These are phyloP conservation scores for Ophiostoma piceae DNA, from an alignment of 2,329 filamentous ascomycete species.

Conservation along the genomic window DNA sequence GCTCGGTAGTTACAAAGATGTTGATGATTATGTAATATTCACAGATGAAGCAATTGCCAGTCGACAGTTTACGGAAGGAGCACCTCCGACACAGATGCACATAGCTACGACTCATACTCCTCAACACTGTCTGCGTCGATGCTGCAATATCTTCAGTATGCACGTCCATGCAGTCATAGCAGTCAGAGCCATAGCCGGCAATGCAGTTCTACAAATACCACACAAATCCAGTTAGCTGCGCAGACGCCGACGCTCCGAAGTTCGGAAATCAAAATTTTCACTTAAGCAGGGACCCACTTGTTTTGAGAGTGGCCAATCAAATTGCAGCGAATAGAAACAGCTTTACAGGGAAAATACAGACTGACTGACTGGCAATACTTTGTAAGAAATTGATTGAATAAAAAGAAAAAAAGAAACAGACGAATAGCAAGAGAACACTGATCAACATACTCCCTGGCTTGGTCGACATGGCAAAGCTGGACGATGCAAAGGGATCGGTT, in stretches of 20 bases:
- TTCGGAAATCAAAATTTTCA: constrained; percentile 19
- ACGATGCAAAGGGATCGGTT: not conserved
- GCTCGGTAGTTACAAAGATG: not conserved
- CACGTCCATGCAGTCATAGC: no score
- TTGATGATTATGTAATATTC: not conserved
- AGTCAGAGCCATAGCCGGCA: not conserved
- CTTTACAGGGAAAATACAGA: not conserved
- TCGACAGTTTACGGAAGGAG: not conserved
- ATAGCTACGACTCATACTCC: no score
- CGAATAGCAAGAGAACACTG: not conserved
- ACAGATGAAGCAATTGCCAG: no score
- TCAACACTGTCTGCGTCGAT: not conserved
- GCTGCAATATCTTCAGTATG: not conserved
- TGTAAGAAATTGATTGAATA: no score
- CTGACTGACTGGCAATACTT: no score
- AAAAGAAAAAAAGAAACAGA: no score
- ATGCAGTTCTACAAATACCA: not conserved
- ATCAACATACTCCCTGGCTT: not conserved
- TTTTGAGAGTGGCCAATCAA: not conserved
- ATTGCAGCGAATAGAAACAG: not conserved
- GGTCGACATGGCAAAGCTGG: not conserved
- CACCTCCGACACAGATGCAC: no score
- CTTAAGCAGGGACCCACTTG: not conserved
- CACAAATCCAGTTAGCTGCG: constrained; percentile 7
- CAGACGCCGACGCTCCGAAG: constrained; percentile 19